Evolutionary conservation across 345 rosid genomes (phyloP).

Genomic region (Eucalyptus albens): DNA sequence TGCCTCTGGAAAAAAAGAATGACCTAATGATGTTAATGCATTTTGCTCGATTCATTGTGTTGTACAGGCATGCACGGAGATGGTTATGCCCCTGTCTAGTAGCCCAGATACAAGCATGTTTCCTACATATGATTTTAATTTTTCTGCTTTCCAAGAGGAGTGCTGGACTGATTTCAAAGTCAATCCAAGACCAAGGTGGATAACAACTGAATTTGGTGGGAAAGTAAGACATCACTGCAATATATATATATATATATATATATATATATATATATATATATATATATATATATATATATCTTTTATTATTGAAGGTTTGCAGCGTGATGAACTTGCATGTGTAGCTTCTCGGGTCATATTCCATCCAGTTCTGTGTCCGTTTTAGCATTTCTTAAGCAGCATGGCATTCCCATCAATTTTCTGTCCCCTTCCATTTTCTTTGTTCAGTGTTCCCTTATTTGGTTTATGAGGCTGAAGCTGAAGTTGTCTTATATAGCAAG

Average conservation of each 20-base stretch:
- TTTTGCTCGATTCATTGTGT: background rate
- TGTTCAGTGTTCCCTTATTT: background rate
- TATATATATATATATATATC: no score
- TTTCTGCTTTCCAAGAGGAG: constrained; percentile 47
- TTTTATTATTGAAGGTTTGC: no score
- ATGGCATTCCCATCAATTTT: background rate
- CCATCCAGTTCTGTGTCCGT: background rate
- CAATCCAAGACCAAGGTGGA: constrained; percentile 74
- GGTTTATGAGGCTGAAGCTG: background rate
- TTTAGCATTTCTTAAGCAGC: background rate
- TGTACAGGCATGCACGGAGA: constrained; percentile 82
- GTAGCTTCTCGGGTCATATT: background rate
- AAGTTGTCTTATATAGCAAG: background rate
- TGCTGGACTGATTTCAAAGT: constrained; percentile 58
- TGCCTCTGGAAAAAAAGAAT: background rate
- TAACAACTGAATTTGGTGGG: constrained; percentile 82
- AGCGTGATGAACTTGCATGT: background rate
- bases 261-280: no score
- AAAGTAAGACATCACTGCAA: constrained; percentile 68
- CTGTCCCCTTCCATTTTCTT: background rate
- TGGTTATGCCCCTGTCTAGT: constrained; percentile 87
- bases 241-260: no score
- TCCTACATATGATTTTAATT: constrained; percentile 44
- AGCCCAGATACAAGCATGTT: constrained; percentile 58
- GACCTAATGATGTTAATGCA: background rate